These are phyloP conservation scores for Fraxinus paxiana DNA, from an alignment of 305 asterid species.

Conservation along the genomic window DNA sequence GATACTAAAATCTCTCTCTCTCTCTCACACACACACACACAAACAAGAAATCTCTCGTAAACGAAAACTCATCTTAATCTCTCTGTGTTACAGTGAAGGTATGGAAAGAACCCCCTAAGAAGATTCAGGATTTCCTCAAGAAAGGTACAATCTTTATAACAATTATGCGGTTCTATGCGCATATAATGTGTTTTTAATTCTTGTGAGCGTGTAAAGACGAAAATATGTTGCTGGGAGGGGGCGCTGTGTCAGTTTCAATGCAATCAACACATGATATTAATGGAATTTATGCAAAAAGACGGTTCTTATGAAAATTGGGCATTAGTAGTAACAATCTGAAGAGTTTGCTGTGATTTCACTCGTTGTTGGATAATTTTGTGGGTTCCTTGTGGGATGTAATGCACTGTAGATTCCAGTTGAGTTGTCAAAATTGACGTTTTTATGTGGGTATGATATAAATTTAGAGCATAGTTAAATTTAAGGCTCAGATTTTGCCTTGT, in stretches of 20 bases:
- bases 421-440: background rate
- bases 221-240: background rate
- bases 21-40: background rate
- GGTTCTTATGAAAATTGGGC: background rate
- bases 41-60: background rate
- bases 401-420: background rate
- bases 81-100: background rate
- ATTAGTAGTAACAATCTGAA: background rate
- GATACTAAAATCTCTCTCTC: no score
- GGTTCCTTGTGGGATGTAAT: background rate
- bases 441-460: background rate
- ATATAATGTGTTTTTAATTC: background rate
- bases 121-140: background rate
- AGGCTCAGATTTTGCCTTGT: background rate
- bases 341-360: background rate
- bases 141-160: slow-evolving; percentile 22
- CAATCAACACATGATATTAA: background rate
- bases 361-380: background rate
- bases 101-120: background rate
- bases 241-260: background rate
- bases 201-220: background rate
- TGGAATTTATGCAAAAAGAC: background rate
- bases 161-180: background rate
- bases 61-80: background rate
- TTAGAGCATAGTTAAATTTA: background rate